Conservation (phyloP, 495 filamentous ascomycete genomes). For the Rhizodiscina lignyota region DNA sequence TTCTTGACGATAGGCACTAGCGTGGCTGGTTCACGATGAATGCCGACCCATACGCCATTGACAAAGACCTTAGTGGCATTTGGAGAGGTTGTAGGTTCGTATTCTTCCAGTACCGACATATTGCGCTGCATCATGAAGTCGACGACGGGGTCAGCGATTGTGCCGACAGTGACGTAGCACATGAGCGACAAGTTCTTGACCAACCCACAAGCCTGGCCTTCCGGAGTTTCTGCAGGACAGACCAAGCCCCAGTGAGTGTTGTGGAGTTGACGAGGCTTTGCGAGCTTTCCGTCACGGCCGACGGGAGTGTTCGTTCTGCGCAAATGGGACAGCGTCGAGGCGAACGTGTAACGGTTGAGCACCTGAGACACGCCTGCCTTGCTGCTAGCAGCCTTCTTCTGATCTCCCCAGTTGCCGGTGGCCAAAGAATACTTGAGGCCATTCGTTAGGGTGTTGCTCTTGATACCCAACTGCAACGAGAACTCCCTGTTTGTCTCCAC, state of each 20-base stretch:
- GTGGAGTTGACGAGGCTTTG: slow-evolving; percentile 92
- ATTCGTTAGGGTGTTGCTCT: slow-evolving; percentile 77
- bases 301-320: slow-evolving; percentile 95
- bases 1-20: slow-evolving; percentile 61
- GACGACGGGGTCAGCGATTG: slow-evolving; percentile 71
- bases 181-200: slow-evolving; percentile 97
- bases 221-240: slow-evolving; percentile 92
- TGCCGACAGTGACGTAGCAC: slow-evolving; percentile 93
- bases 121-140: slow-evolving; percentile 87
- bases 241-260: slow-evolving; percentile 98
- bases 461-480: slow-evolving; percentile 75
- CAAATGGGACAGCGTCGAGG: slow-evolving; percentile 90
- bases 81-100: slow-evolving; percentile 72
- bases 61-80: slow-evolving; percentile 96
- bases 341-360: slow-evolving; percentile 92
- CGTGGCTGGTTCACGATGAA: slow-evolving; percentile 66
- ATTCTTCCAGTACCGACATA: slow-evolving; percentile 95
- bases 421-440: slow-evolving; percentile 92
- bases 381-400: slow-evolving; percentile 88
- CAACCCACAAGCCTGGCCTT: slow-evolving; percentile 95
- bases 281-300: slow-evolving; percentile 93
- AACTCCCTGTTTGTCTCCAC: slow-evolving; percentile 81
- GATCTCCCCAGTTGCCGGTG: slow-evolving; percentile 99
- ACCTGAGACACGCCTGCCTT: slow-evolving; percentile 98
- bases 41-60: slow-evolving; percentile 94